Percentiles rank a stretch among this genome's conserved stretches.
Conservation (phyloP, 2,329 filamentous ascomycete genomes). For the Fusarium marasasianum region DNA sequence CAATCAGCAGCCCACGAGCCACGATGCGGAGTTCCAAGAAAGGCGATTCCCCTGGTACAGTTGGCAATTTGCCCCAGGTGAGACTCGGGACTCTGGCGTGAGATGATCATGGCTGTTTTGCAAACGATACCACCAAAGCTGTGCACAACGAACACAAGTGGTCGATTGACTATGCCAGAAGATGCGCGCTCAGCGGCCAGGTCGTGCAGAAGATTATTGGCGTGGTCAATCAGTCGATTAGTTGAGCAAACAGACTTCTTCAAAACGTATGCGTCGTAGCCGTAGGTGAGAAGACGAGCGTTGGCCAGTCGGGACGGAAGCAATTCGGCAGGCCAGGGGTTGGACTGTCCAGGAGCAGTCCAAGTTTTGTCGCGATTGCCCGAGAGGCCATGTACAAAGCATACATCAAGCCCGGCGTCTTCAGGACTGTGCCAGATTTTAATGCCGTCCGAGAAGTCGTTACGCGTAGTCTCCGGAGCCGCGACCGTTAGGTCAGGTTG, state of each 20-base stretch:
- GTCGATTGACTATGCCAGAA: background rate
- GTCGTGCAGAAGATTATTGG: background rate
- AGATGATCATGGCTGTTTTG: background rate
- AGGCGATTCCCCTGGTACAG: background rate
- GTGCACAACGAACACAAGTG: background rate
- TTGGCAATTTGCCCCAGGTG: background rate
- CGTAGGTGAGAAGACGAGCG: background rate
- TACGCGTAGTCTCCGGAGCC: rapidly evolving
- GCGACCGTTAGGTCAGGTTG: background rate
- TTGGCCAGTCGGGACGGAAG: background rate
- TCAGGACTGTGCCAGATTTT: background rate
- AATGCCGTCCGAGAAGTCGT: background rate
- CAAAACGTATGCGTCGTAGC: background rate
- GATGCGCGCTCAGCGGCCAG: background rate
- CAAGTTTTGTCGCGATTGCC: background rate
- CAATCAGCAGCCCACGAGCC: background rate
- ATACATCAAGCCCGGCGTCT: background rate
- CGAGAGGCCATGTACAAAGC: background rate
- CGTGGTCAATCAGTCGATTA: background rate
- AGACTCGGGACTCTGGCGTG: background rate
- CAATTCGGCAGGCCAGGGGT: background rate
- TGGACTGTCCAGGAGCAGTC: background rate
- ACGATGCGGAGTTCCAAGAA: background rate
- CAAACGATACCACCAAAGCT: background rate
- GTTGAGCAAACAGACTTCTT: background rate